phyloP scores from a whole-genome alignment of 1,284 basidiomycete genomes.

The Naganishia sp. region DNA sequence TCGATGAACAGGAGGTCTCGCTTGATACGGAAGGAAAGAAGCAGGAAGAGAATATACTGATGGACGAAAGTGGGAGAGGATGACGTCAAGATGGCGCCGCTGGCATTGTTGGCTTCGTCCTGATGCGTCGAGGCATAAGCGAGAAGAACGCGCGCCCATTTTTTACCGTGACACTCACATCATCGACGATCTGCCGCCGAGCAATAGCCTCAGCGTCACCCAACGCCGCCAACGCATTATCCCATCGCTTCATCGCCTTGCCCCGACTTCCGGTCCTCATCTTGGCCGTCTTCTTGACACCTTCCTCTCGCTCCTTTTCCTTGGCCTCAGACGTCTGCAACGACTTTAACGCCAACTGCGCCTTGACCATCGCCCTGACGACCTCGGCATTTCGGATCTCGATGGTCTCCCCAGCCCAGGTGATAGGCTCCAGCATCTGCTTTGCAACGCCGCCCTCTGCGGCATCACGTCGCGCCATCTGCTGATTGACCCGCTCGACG shows the following conservation, averaged over 20 bases:
- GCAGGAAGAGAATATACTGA: constrained; percentile 79
- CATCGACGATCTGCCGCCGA: constrained; percentile 56
- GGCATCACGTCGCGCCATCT: background rate
- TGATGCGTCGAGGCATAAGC: background rate
- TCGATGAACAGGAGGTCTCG: constrained; percentile 77
- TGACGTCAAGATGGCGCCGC: constrained; percentile 36
- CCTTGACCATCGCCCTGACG: constrained; percentile 79
- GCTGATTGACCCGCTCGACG: constrained; percentile 40
- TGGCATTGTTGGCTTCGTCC: constrained; percentile 34
- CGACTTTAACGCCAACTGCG: constrained; percentile 57
- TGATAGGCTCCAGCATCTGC: constrained; percentile 63
- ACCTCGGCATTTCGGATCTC: constrained; percentile 89
- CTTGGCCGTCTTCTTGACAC: constrained; percentile 46
- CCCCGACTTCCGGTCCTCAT: constrained; percentile 54
- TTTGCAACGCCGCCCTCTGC: constrained; percentile 56
- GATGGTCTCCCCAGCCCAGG: constrained; percentile 80
- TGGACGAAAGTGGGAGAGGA: constrained; percentile 70
- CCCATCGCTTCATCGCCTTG: constrained; percentile 63
- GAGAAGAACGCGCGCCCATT: background rate
- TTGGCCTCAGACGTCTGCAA: constrained; percentile 14
- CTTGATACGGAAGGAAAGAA: constrained; percentile 80
- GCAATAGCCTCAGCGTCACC: constrained; percentile 85
- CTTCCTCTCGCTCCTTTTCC: constrained; percentile 62
- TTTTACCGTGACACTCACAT: background rate
- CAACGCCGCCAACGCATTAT: constrained; percentile 74